phyloP scores from a whole-genome alignment of 2,329 filamentous ascomycete genomes.

The Arthrobotrys sphaeroides region DNA sequence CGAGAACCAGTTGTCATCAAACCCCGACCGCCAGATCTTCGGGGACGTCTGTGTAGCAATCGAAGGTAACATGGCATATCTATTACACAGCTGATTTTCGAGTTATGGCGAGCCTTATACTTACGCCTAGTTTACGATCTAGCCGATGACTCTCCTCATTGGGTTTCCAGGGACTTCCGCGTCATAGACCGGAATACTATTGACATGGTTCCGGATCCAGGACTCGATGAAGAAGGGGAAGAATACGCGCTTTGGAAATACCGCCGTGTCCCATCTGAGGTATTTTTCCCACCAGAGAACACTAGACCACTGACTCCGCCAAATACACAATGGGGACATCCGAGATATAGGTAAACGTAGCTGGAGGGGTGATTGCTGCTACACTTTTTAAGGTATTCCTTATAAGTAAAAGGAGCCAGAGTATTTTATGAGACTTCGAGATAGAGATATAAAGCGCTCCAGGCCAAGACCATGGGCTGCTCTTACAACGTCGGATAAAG shows the following conservation, averaged over 20 bases:
- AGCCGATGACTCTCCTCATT: not conserved
- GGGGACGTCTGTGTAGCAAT: not conserved
- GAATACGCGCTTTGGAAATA: not conserved
- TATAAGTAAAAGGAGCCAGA: too few species aligned
- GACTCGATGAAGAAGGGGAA: not conserved
- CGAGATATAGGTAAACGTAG: too few species aligned
- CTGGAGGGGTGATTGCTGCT: too few species aligned
- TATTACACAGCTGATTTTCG: not conserved
- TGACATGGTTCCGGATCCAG: conserved; percentile 5
- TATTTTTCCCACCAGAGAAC: conserved; percentile 10
- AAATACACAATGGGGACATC: too few species aligned
- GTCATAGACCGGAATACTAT: conserved; percentile 5
- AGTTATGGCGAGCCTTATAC: not conserved
- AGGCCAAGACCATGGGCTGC: too few species aligned
- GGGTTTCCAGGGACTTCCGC: not conserved
- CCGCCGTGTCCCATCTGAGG: not conserved
- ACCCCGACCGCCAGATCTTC: not conserved
- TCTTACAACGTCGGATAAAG: too few species aligned
- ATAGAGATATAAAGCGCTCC: too few species aligned
- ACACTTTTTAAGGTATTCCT: too few species aligned
- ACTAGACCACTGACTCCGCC: not conserved
- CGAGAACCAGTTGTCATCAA: not conserved
- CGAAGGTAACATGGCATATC: not conserved
- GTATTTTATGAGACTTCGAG: too few species aligned
- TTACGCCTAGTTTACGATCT: not conserved